Evolutionary conservation across 2,329 filamentous ascomycete species (phyloP), one percentile per base, ranked within the genome.

Genomic region (Blastomyces silverae): DNA sequence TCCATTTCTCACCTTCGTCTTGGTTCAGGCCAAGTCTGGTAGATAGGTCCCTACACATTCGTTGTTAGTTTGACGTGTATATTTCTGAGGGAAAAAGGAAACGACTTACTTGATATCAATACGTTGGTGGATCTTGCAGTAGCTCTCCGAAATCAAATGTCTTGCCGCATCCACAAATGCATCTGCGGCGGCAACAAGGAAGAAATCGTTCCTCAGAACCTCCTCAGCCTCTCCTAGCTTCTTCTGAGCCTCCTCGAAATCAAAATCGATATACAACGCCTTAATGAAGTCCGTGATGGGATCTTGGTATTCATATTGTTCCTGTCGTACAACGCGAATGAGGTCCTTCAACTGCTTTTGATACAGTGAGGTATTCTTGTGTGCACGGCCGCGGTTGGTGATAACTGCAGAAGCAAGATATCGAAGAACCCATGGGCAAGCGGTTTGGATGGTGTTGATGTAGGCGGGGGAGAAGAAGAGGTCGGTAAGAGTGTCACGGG

Each of bases 391-490:
- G 67, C 91, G 90, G 81, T 93, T 94, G 68, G 92, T 96, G 78
- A 99, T 96, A 73, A 99, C 93, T 70, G 93, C 90, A 61, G 92
- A 92, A 66, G 92, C 88, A 66, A 99, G 85, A 80, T 99, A 99
- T 71, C 94, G 89, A 73, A 99, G 84, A 69, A 96, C 87, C 94
- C 94, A 99, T 7, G 94, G 93, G 83, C 92, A 97, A 73, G 88
- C 89, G 66, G 94, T 97, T 85, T 99, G 94, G 78, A 99, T 97
- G 73, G 93, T 97, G 86, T 97, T 99, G 87, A 99, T 99, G 84
- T 91, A 99, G 72, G 91, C 86, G 69, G 92, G 90, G 69, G 90
- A 95, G 86, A 99, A 97, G 85, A 97, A 94, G 77, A 97, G 87
- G 73, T 99, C 94, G 75, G 94, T 91, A 72, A 99, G 85, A 71